A percentile compares a stretch with the other conserved stretches of the same genome.
phyloP scores from a whole-genome alignment of 2,329 filamentous ascomycete species.

The Helicocarpus griseus region DNA sequence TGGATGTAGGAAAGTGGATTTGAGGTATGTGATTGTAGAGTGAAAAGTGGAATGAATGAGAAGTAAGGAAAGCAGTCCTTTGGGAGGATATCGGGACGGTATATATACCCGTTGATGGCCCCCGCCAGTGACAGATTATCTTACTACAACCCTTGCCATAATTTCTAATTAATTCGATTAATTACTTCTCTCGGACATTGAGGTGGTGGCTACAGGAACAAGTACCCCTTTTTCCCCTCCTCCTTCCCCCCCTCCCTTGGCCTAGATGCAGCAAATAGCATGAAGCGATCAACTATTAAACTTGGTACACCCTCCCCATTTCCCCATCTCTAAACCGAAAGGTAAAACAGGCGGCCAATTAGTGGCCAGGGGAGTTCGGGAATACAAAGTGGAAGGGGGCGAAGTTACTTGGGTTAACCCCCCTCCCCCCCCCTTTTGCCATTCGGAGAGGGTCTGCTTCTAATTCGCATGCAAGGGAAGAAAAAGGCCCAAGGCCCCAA shows the following conservation, averaged over 20 bases:
- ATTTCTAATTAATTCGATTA: too few species aligned
- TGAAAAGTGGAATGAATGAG: background rate
- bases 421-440: background rate
- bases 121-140: too few species aligned
- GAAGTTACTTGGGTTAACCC: background rate
- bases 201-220: too few species aligned
- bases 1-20: background rate
- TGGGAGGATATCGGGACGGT: background rate
- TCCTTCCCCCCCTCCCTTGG: too few species aligned
- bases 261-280: background rate
- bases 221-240: too few species aligned
- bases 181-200: too few species aligned
- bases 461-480: too few species aligned
- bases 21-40: background rate
- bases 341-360: constrained; percentile 8
- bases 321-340: background rate
- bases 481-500: too few species aligned
- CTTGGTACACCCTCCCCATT: background rate
- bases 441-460: background rate
- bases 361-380: background rate
- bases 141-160: too few species aligned
- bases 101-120: background rate
- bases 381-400: too few species aligned
- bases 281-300: background rate
- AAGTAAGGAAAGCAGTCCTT: background rate